A percentile compares a stretch with the other conserved stretches of the same genome.
Evolutionary conservation across 495 filamentous ascomycete species (phyloP).

Genomic region (Apodospora peruviana): DNA sequence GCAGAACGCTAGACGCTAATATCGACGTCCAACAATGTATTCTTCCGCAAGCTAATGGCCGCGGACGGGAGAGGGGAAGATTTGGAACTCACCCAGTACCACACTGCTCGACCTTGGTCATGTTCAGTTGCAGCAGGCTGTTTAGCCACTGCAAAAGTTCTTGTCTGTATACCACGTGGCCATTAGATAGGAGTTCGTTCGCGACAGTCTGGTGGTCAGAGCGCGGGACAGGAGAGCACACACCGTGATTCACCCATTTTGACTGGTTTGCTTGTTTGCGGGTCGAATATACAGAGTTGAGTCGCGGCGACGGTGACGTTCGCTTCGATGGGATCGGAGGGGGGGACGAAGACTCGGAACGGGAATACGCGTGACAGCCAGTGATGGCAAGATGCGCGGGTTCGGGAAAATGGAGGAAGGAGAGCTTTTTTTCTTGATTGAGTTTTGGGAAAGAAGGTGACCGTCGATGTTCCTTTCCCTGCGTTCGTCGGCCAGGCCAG

Average conservation of each 20-base stretch:
- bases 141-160: slow-evolving; percentile 97
- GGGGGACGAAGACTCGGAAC: slow-evolving; percentile 3
- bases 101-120: slow-evolving; percentile 98
- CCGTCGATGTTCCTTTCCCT: slow-evolving; percentile 11
- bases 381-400: slow-evolving; percentile 2
- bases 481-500: not conserved
- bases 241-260: slow-evolving; percentile 40
- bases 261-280: slow-evolving; percentile 9
- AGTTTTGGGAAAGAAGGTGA: slow-evolving; percentile 2
- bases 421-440: slow-evolving; percentile 6
- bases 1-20: too few relatives aligned
- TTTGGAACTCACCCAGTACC: slow-evolving; percentile 78
- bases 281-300: slow-evolving; percentile 3
- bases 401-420: slow-evolving; percentile 6
- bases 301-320: not conserved
- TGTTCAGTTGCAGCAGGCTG: slow-evolving; percentile 91
- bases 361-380: slow-evolving; percentile 12
- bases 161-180: slow-evolving; percentile 74
- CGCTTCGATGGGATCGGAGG: not conserved
- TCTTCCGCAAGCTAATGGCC: not conserved
- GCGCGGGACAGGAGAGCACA: not conserved
- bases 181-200: slow-evolving; percentile 14
- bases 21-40: too few relatives aligned
- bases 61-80: not conserved
- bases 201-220: not conserved